A percentile compares a stretch with the other conserved stretches of the same genome.
phyloP scores from a whole-genome alignment of 371 early-diverging fungal species.

The Globomyces sp. region DNA sequence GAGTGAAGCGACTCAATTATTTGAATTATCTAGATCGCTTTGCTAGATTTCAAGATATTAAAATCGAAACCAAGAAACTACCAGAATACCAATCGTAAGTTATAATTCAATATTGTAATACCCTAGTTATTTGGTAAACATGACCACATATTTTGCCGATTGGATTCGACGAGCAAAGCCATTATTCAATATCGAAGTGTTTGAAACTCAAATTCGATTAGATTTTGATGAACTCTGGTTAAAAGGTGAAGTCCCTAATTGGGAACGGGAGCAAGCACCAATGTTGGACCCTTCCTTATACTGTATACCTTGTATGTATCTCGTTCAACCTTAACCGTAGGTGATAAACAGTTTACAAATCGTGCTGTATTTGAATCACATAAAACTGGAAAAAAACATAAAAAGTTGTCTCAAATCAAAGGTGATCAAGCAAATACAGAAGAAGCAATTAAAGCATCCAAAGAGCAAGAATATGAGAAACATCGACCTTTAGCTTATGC shows the following conservation, averaged over 20 bases:
- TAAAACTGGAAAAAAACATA: constrained; percentile 85
- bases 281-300: constrained; percentile 1
- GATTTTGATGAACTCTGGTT: constrained; percentile 67
- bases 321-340: no score
- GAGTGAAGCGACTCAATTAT: constrained; percentile 71
- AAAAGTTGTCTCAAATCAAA: constrained; percentile 42
- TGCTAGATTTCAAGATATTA: constrained; percentile 62
- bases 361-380: constrained; percentile 82
- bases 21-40: constrained; percentile 74
- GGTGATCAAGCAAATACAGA: constrained; percentile 59
- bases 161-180: constrained; percentile 80
- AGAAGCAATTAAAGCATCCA: constrained; percentile 14
- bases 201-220: constrained; percentile 48
- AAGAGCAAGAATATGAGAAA: constrained; percentile 16
- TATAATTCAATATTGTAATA: no score
- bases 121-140: constrained; percentile 56
- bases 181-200: constrained; percentile 63
- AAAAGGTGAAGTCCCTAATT: constrained; percentile 59
- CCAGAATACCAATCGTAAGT: constrained; percentile 59
- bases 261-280: constrained; percentile 45
- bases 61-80: constrained; percentile 59
- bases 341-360: constrained; percentile 78
- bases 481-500: constrained; percentile 31
- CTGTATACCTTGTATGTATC: constrained; percentile 34
- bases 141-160: constrained; percentile 68